Conservation (phyloP, 2,329 filamentous ascomycete genomes). For the Penicillium rolfsii region DNA sequence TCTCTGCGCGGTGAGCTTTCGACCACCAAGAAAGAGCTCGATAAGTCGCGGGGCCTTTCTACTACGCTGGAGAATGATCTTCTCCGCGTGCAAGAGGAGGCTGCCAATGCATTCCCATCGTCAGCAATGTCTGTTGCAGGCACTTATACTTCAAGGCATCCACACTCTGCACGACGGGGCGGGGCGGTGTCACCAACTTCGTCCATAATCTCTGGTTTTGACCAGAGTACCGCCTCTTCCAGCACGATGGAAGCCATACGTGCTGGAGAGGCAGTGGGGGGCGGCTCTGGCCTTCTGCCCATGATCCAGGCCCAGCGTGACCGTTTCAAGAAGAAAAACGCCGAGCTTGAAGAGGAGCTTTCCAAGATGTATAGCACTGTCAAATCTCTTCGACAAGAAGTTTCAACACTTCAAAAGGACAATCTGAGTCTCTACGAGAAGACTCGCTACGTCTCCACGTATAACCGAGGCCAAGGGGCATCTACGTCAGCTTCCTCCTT, state of each 20-base stretch:
- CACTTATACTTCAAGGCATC: conserved; percentile 81
- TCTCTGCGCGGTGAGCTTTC: conserved; percentile 82
- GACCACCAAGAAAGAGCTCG: conserved; percentile 79
- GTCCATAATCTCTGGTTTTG: conserved; percentile 97
- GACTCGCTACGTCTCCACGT: conserved; percentile 92
- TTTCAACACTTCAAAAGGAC: conserved; percentile 90
- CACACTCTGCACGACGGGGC: conserved; percentile 70
- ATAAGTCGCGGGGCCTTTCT: conserved; percentile 81
- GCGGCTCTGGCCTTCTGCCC: conserved; percentile 85
- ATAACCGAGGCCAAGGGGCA: conserved; percentile 71
- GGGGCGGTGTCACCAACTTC: conserved; percentile 80
- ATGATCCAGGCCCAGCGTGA: conserved; percentile 99
- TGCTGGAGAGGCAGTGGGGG: conserved; percentile 69
- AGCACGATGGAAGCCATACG: conserved; percentile 62
- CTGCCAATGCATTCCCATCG: conserved; percentile 76
- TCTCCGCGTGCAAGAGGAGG: conserved; percentile 81
- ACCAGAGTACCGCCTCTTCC: conserved; percentile 61
- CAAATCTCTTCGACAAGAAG: conserved; percentile 84
- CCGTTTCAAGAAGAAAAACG: conserved; percentile 95
- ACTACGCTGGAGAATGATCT: conserved; percentile 91
- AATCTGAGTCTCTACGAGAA: conserved; percentile 97
- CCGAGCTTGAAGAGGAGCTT: conserved; percentile 85
- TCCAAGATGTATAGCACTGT: conserved; percentile 81
- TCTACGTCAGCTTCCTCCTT: conserved; percentile 64
- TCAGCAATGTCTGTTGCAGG: conserved; percentile 91